Percentiles rank a stretch among this genome's conserved stretches.
These are phyloP conservation scores for Vickermania spadyakhi DNA, from an alignment of 208 protist genomes.

Conservation along the genomic window DNA sequence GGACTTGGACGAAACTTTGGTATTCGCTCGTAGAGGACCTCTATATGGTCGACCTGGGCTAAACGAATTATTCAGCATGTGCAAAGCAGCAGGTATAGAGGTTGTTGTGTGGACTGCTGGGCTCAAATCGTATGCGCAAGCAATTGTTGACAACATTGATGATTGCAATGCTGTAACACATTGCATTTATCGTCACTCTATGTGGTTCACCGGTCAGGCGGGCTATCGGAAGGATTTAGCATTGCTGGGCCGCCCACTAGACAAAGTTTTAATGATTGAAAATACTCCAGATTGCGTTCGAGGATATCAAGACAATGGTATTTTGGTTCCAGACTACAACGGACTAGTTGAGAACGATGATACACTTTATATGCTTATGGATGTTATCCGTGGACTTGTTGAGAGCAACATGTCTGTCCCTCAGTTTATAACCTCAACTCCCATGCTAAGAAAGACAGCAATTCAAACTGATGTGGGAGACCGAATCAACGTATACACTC, in stretches of 20 bases:
- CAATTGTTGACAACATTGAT: conserved; percentile 89
- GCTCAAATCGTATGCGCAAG: conserved; percentile 86
- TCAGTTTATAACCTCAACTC: conserved; percentile 74
- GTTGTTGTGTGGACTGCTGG: conserved; percentile 90
- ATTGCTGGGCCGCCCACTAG: conserved; percentile 74
- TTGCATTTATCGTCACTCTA: conserved; percentile 91
- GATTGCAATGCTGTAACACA: conserved; percentile 72
- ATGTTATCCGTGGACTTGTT: conserved; percentile 62
- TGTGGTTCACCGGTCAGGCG: conserved; percentile 90
- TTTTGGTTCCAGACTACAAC: conserved; percentile 90
- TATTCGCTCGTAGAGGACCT: conserved; percentile 80
- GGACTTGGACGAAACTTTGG: conserved; percentile 87
- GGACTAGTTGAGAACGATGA: conserved; percentile 79
- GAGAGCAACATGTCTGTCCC: conserved; percentile 82
- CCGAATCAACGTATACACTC: conserved; percentile 82
- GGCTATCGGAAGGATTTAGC: conserved; percentile 90
- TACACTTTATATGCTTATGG: conserved; percentile 80
- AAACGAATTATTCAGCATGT: conserved; percentile 82
- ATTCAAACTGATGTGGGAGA: conserved; percentile 89
- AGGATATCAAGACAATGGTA: conserved; percentile 86
- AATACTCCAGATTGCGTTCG: conserved; percentile 92
- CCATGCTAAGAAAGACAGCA: conserved; percentile 46
- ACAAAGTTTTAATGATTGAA: conserved; percentile 87
- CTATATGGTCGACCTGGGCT: conserved; percentile 83
- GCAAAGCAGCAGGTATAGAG: conserved; percentile 78